Evolutionary conservation across 176 grass and related monocot species (phyloP), one percentile per base, ranked within the genome.

Genomic region (Elymus sibiricus): DNA sequence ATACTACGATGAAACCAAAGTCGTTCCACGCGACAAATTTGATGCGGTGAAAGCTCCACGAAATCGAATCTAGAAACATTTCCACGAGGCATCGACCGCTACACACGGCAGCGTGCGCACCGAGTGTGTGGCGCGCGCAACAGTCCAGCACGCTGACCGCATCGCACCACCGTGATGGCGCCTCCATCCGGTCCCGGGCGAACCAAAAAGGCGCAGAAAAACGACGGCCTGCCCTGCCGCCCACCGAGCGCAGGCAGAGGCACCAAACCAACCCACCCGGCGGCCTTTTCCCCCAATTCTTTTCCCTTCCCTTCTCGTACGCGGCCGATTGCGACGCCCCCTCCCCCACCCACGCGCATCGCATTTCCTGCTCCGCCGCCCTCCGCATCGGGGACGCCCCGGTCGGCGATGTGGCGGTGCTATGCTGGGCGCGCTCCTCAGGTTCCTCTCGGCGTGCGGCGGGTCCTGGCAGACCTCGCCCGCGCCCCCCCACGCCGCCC

Each of bases 321-420:
- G 84, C 80, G 22, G 28, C 87, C 79, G 83, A 89, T 85, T 86
- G 84, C 90, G 83, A 90, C 83, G 14, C 88, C 17, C 58, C 17
- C 74, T 19, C 53, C 16, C 78, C 15, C 77, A 26, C 70, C 16
- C 29, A 17, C 49, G 49, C 49, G 49, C 49, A 53, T 53, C 62
- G 9, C 64, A 44, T 61, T 74, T 44, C 70, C 68, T 63, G 64
- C 42, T 56, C 64, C 82, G 16, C 80, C 69, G 38, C 79, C 64
- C 40, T 47, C 62, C 78, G 87, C 78, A 84, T 68, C 55, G 79
- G 87, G 75, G 74, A 74, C 79, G 76, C 44, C 85, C 89, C 89
- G 85, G 81, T 86, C 70, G 90, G 94, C 91, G 94, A 96, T 96
- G 97, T 99, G 94, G 88, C 83, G 68, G 86, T 88, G 89, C 90